Evolutionary conservation across 495 filamentous ascomycete genomes (phyloP), one percentile per base, ranked within the genome.

Genomic region (Tuber magnatum): DNA sequence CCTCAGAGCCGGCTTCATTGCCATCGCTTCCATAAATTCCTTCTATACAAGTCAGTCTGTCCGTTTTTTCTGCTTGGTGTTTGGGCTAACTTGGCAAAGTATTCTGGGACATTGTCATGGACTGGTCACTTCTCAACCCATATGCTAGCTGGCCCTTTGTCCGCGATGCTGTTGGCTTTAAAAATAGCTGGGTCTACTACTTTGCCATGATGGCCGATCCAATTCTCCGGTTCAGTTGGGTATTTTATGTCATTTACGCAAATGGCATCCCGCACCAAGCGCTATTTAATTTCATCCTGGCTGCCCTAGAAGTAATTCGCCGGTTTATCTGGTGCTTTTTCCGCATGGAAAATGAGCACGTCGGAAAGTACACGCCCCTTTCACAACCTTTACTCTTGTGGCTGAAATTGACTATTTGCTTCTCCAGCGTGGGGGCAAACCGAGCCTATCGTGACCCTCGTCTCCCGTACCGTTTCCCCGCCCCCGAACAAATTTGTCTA

Each of bases 101-200:
- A 1, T 86, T 97, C n/a, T 99, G 95, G 95, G 95, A 99, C 80
- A 80, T 99, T n/a, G 88, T 91, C 74, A 97, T 97, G 92, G 95
- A 99, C 84, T 98, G 94, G 90, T 94, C 88, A 65, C 86, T 97
- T 24, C 87, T 92, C 14, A 93, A 97, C 77, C 88, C 91, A 1
- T 89, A 92, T 71, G 87, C 92, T 4, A 85, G 86, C 51, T 86
- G 91, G 73, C 87, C 86, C 0, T 89, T 93, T 71, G 88, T 99
- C 28, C 90, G 95, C n/a, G 87, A 92, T 61, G 89, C 89, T n/a
- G 87, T 94, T 0, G 93, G 90, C 1, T 92, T 92, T 83, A 93
- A 93, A 77, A 85, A 85, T 9, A 85, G 87, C 4, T 94, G 91
- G 90, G 84, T 90, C 10, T 99, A 99, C 85, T 97, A 97, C 81